Base-by-base conservation (phyloP, 2,329 filamentous ascomycete genomes). In the Venturia pyrina region DNA sequence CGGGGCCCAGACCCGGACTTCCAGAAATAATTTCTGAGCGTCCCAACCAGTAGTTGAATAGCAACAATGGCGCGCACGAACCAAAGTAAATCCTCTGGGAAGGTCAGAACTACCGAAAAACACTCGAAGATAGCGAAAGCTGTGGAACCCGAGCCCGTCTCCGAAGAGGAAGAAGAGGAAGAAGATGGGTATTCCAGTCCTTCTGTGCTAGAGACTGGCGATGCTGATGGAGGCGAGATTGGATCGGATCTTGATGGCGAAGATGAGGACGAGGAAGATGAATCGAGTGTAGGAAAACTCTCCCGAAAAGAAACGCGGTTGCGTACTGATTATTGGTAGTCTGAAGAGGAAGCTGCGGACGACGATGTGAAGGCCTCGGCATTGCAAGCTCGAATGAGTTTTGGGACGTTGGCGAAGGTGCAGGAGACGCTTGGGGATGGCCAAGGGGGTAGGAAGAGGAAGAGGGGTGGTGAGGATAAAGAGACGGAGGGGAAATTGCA, bases 341-440 rank as follows among this genome's bases (percentile, higher is more conserved):
- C 56, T 1, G 63, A 57, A 44, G 63, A 60, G 24, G 34, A 59
- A n/a, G 0, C 19, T 32, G 37, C 40, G 21, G 65, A 66, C 5
- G 61, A 64, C 21, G 65, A 66, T 32, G 43, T 37, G 2, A 46
- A 24, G 1, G 41, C 59, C 8, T n/a, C 32, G 62, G 74, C 77
- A 17, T 74, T 78, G 43, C 76, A 87, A 66, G 81, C 79, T 71
- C 82, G 80, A 68, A 86, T 97, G 69, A 95, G 92, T 32, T 97
- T 98, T 72, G 93, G 92, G 68, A 90, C 90, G n/a, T 81, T 97
- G 50, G 91, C 90, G 69, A 90, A 91, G 80, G 93, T 92, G 1
- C 91, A 96, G 78, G 87, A 87, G 48, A 84, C 86, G 0, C 77
- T 96, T 41, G 79, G 78, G 67, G 69, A 70, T 57, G 75, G 67